Conservation (phyloP, 2,329 filamentous ascomycete genomes). For the Cladosporium sp. region DNA sequence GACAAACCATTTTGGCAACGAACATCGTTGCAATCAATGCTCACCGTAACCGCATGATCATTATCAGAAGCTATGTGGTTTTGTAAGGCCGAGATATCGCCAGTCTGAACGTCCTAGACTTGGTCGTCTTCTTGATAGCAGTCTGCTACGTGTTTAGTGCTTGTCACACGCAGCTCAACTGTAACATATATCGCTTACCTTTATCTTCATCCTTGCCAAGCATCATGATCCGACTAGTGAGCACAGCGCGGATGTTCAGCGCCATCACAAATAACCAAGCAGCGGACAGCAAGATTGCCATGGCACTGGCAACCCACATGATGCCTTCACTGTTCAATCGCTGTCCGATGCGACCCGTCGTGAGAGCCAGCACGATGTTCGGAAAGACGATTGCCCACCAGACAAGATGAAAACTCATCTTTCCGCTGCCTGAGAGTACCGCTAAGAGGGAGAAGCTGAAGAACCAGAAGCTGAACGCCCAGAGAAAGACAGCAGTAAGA, state of each 20-base stretch:
- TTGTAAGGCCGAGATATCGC: no score
- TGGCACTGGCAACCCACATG: slow-evolving; percentile 50
- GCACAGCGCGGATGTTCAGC: slow-evolving; percentile 49
- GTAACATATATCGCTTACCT: neutral
- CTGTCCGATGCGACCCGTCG: slow-evolving; percentile 53
- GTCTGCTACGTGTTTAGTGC: no score
- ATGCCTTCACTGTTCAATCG: slow-evolving; percentile 49
- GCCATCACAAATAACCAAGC: slow-evolving; percentile 53
- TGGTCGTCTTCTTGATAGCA: no score
- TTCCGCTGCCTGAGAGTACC: slow-evolving; percentile 13
- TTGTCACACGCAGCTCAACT: no score
- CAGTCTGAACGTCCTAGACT: no score
- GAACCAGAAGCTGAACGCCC: slow-evolving; percentile 49
- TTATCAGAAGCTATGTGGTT: no score
- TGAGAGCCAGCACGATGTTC: slow-evolving; percentile 60
- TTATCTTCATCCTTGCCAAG: slow-evolving; percentile 58
- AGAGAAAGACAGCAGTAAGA: slow-evolving; percentile 37
- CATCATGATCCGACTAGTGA: slow-evolving; percentile 50
- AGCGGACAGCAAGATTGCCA: slow-evolving; percentile 52
- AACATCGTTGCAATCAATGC: no score
- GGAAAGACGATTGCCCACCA: slow-evolving; percentile 65
- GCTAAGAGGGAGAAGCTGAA: slow-evolving; percentile 22
- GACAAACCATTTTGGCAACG: no score
- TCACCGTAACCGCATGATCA: no score
- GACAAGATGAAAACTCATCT: slow-evolving; percentile 39